Percentiles rank a stretch among this genome's conserved stretches.
phyloP scores from a whole-genome alignment of 75 land plant genomes.

The Isoetes taiwanensis region DNA sequence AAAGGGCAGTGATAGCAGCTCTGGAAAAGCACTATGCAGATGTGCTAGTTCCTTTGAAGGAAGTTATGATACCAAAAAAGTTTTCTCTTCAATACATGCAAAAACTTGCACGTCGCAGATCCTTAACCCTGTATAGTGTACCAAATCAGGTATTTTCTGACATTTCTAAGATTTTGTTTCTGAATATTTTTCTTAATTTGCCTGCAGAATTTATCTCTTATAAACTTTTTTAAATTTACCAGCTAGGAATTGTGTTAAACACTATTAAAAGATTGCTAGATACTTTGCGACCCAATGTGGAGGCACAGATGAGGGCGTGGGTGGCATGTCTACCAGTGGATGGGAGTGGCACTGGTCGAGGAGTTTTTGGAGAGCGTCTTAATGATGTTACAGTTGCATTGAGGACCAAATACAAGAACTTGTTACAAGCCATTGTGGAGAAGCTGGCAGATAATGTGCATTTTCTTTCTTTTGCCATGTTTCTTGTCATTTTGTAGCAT shows the following conservation, averaged over 20 bases:
- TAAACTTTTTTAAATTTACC: neutral
- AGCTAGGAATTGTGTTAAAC: slow-evolving; percentile 82
- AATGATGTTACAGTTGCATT: slow-evolving; percentile 76
- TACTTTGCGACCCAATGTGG: slow-evolving; percentile 60
- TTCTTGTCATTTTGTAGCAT: neutral
- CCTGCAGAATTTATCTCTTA: neutral
- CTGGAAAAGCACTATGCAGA: slow-evolving; percentile 86
- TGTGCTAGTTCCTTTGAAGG: slow-evolving; percentile 78
- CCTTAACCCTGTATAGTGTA: slow-evolving; percentile 39
- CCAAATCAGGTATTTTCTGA: slow-evolving; percentile 56
- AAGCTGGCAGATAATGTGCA: slow-evolving; percentile 80
- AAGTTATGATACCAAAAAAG: slow-evolving; percentile 47
- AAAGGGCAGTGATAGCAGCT: slow-evolving; percentile 69
- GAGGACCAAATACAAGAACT: slow-evolving; percentile 70
- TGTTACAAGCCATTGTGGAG: slow-evolving; percentile 80
- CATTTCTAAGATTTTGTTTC: neutral
- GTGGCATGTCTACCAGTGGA: slow-evolving; percentile 45
- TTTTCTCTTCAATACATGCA: slow-evolving; percentile 82
- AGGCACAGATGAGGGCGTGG: slow-evolving; percentile 69
- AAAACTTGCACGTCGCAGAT: slow-evolving; percentile 51
- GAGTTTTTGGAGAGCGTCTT: slow-evolving; percentile 49
- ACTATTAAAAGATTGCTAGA: slow-evolving; percentile 77
- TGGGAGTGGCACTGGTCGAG: slow-evolving; percentile 24
- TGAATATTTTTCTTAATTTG: neutral
- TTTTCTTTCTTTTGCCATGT: neutral